phyloP scores from a whole-genome alignment of 371 early-diverging fungal genomes.

The Lichtheimia ornata region DNA sequence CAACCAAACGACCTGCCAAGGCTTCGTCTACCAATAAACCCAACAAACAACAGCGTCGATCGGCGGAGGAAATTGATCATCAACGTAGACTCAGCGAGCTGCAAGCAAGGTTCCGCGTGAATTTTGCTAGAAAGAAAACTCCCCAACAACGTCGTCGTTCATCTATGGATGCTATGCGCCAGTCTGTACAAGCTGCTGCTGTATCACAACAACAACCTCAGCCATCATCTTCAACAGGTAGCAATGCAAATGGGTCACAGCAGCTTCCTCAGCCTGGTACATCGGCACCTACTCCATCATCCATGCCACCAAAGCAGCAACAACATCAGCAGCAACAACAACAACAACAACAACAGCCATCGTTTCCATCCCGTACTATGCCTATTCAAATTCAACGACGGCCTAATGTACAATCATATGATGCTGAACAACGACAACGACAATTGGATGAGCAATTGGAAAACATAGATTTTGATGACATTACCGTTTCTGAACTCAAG shows the following conservation, averaged over 20 bases:
- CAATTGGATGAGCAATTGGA: slow-evolving; percentile 59
- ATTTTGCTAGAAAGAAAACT: slow-evolving; percentile 31
- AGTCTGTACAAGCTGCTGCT: not conserved
- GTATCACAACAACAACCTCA: not conserved
- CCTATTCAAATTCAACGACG: slow-evolving; percentile 33
- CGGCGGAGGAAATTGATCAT: slow-evolving; percentile 19
- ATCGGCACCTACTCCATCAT: not conserved
- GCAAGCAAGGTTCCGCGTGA: slow-evolving; percentile 35
- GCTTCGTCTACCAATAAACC: too few relatives aligned
- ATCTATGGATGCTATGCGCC: not conserved
- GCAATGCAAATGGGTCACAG: not conserved
- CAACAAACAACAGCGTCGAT: slow-evolving; percentile 4
- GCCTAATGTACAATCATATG: slow-evolving; percentile 16
- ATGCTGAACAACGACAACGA: slow-evolving; percentile 53
- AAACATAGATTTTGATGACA: slow-evolving; percentile 63
- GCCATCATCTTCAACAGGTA: not conserved
- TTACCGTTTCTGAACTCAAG: slow-evolving; percentile 71
- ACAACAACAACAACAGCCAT: not conserved
- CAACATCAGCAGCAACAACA: not conserved
- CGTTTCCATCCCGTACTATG: slow-evolving; percentile 28
- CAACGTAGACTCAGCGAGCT: slow-evolving; percentile 30
- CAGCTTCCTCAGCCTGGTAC: slow-evolving; percentile 3
- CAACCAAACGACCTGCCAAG: too few relatives aligned
- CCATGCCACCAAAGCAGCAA: not conserved
- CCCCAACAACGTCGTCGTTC: slow-evolving; percentile 4